Evolutionary conservation across 208 protist species (phyloP).

Genomic region (Wallacemonas sp.): DNA sequence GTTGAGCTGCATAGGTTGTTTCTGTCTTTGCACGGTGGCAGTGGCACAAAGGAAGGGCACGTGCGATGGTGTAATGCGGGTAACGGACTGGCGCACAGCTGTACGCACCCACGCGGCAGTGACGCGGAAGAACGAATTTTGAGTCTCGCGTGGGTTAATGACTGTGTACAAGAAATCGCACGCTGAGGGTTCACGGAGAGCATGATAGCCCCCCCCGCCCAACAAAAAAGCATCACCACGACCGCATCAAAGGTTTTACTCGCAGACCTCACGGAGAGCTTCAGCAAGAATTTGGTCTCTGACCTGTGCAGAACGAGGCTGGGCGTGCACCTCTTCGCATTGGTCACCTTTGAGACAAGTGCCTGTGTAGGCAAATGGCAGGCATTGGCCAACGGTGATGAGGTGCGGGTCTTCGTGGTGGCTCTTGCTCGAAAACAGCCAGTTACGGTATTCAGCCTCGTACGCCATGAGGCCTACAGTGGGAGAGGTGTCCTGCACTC

Average conservation of each 20-base stretch:
- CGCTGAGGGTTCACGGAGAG: too few relatives aligned
- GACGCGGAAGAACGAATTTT: too few relatives aligned
- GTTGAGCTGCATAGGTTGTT: too few relatives aligned
- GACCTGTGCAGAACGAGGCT: constrained; percentile 39
- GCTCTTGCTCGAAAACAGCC: constrained; percentile 45
- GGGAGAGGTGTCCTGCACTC: constrained; percentile 40
- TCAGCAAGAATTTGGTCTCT: constrained; percentile 38
- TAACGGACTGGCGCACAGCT: too few relatives aligned
- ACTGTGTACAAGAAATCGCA: too few relatives aligned
- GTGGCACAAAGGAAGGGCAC: too few relatives aligned
- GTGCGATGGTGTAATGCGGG: too few relatives aligned
- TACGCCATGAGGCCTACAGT: constrained; percentile 43
- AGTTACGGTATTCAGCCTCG: constrained; percentile 46
- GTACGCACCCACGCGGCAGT: too few relatives aligned
- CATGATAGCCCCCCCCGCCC: too few relatives aligned
- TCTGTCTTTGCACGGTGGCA: too few relatives aligned
- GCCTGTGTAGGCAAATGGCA: constrained; percentile 33
- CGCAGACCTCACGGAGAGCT: constrained; percentile 23
- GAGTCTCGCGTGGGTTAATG: too few relatives aligned
- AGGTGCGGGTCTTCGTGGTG: constrained; percentile 19
- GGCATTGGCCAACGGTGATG: constrained; percentile 37
- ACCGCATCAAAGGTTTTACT: not conserved
- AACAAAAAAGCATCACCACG: too few relatives aligned
- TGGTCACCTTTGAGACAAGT: constrained; percentile 32
- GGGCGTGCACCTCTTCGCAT: constrained; percentile 44